Evolutionary conservation across 495 filamentous ascomycete species (phyloP).

Genomic region (Podospora bellae-mahoneyi): DNA sequence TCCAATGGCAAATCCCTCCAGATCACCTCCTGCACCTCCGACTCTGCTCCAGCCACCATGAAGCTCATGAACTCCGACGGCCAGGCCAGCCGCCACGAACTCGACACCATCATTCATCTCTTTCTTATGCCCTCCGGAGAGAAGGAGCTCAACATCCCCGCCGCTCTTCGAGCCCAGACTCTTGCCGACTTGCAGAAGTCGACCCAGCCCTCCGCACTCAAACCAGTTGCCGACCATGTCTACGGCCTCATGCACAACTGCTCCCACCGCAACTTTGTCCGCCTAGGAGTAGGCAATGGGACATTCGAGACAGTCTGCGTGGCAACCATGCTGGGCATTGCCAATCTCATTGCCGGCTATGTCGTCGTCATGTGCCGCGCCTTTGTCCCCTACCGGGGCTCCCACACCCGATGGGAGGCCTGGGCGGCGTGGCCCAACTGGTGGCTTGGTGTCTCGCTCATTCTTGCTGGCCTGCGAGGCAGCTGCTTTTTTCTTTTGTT

Average conservation of each 20-base stretch:
- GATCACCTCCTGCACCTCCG: slow-evolving; percentile 1
- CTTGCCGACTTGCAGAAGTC: slow-evolving; percentile 29
- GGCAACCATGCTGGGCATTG: slow-evolving; percentile 38
- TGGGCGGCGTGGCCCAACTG: slow-evolving; percentile 42
- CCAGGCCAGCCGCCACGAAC: slow-evolving; percentile 28
- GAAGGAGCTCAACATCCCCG: slow-evolving; percentile 45
- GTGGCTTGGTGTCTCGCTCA: slow-evolving; percentile 37
- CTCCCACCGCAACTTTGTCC: slow-evolving; percentile 50
- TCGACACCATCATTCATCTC: slow-evolving; percentile 36
- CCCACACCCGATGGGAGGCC: slow-evolving; percentile 36
- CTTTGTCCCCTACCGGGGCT: slow-evolving; percentile 32
- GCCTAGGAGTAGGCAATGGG: slow-evolving; percentile 44
- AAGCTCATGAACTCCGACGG: slow-evolving; percentile 12
- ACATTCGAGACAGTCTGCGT: slow-evolving; percentile 45
- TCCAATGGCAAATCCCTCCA: slow-evolving; percentile 12
- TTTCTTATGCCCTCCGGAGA: slow-evolving; percentile 36
- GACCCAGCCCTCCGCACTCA: slow-evolving; percentile 30
- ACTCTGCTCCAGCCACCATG: slow-evolving; percentile 4
- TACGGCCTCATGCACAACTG: slow-evolving; percentile 48
- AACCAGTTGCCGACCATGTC: slow-evolving; percentile 41
- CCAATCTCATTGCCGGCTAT: slow-evolving; percentile 33
- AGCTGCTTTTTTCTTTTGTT: slow-evolving; percentile 44
- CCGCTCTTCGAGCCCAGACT: slow-evolving; percentile 30
- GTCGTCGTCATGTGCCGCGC: slow-evolving; percentile 33
- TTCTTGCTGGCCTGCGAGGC: slow-evolving; percentile 37